These are phyloP conservation scores for Termitomyces eurrhizus DNA, from an alignment of 768 basidiomycete genomes.

Conservation along the genomic window DNA sequence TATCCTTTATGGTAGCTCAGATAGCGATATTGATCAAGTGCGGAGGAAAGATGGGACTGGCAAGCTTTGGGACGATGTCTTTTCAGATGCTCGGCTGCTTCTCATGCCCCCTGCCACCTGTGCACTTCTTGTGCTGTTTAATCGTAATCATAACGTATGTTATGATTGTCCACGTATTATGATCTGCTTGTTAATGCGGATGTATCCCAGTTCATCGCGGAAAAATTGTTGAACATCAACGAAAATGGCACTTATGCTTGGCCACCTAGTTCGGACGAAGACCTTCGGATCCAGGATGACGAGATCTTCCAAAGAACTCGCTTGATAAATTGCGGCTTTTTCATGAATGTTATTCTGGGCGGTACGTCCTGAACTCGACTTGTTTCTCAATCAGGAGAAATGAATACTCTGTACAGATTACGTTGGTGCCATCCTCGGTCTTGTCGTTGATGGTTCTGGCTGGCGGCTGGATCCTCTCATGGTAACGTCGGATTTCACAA, in stretches of 20 bases:
- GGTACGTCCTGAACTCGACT: slow-evolving; percentile 23
- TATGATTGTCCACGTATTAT: neutral
- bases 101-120: slow-evolving; percentile 71
- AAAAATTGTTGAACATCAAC: slow-evolving; percentile 65
- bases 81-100: slow-evolving; percentile 61
- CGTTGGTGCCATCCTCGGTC: slow-evolving; percentile 68
- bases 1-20: slow-evolving; percentile 64
- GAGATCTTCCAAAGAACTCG: slow-evolving; percentile 75
- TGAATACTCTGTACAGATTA: slow-evolving; percentile 43
- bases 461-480: slow-evolving; percentile 72
- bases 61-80: slow-evolving; percentile 61
- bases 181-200: slow-evolving; percentile 2
- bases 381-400: neutral
- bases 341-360: slow-evolving; percentile 65
- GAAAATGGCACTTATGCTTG: slow-evolving; percentile 47
- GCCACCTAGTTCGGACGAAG: slow-evolving; percentile 20
- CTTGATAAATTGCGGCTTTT: slow-evolving; percentile 69
- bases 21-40: slow-evolving; percentile 42
- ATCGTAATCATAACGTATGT: slow-evolving; percentile 71
- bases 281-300: slow-evolving; percentile 52
- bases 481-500: slow-evolving; percentile 30
- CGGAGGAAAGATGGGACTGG: slow-evolving; percentile 66
- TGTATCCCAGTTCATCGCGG: slow-evolving; percentile 56
- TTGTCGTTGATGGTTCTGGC: slow-evolving; percentile 54
- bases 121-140: slow-evolving; percentile 65